These are phyloP conservation scores for Aspergillus bridgeri DNA, from an alignment of 495 filamentous ascomycete species.

Conservation along the genomic window DNA sequence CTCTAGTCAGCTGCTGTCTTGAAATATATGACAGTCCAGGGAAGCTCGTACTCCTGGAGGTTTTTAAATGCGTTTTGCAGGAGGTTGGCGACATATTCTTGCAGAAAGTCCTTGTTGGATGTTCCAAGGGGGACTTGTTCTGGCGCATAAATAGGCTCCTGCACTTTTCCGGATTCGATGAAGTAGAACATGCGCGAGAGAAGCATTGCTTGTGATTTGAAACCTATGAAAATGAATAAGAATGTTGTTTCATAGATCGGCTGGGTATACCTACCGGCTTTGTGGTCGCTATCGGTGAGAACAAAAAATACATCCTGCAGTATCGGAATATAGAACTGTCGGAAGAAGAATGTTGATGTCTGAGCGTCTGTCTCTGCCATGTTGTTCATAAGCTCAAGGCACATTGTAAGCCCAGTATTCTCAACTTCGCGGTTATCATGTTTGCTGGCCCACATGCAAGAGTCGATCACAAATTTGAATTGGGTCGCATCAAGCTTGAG, in stretches of 20 bases:
- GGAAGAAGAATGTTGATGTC: slow-evolving; percentile 93
- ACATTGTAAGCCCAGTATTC: slow-evolving; percentile 97
- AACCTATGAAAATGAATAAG: slow-evolving; percentile 51
- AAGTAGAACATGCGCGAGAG: slow-evolving; percentile 96
- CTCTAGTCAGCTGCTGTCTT: slow-evolving; percentile 32
- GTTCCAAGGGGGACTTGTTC: slow-evolving; percentile 82
- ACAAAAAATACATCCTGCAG: slow-evolving; percentile 99
- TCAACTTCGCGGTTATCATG: slow-evolving; percentile 99
- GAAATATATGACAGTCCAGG: background rate
- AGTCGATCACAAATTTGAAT: slow-evolving; percentile 99
- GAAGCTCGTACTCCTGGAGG: slow-evolving; percentile 75
- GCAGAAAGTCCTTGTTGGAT: slow-evolving; percentile 83
- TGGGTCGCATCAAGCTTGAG: slow-evolving; percentile 90
- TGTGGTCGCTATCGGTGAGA: slow-evolving; percentile 94
- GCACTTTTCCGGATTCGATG: slow-evolving; percentile 77
- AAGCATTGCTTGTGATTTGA: slow-evolving; percentile 93
- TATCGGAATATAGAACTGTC: slow-evolving; percentile 91
- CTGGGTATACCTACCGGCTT: slow-evolving; percentile 60
- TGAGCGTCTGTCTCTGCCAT: slow-evolving; percentile 86
- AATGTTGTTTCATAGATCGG: slow-evolving; percentile 7
- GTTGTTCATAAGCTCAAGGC: slow-evolving; percentile 94
- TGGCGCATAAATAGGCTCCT: slow-evolving; percentile 79
- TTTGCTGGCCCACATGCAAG: slow-evolving; percentile 99
- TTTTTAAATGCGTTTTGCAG: slow-evolving; percentile 91
- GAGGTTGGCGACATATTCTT: slow-evolving; percentile 78